Percentiles rank a stretch among this genome's conserved stretches.
phyloP scores from a whole-genome alignment of 139 green algal species.

The Spirogloea muscicola region DNA sequence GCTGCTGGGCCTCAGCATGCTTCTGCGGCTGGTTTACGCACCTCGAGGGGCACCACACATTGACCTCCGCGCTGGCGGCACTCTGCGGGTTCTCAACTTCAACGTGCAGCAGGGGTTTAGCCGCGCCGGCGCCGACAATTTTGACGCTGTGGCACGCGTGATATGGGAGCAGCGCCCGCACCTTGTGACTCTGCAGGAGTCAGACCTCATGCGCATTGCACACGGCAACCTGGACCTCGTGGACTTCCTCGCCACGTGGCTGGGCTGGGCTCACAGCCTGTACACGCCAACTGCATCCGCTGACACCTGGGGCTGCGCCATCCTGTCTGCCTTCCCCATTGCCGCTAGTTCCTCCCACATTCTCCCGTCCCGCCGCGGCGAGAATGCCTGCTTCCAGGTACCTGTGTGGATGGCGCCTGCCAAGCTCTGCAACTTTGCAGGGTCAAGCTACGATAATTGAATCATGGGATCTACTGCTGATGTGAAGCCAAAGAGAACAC shows the following conservation, averaged over 20 bases:
- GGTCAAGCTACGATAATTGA: too few species aligned
- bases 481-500: too few species aligned
- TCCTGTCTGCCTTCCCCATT: slow-evolving; percentile 39
- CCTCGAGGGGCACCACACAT: too few species aligned
- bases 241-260: slow-evolving; percentile 35
- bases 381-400: slow-evolving; percentile 37
- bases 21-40: too few species aligned
- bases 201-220: slow-evolving; percentile 23
- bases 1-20: too few species aligned
- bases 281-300: slow-evolving; percentile 5
- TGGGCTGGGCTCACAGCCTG: slow-evolving; percentile 29
- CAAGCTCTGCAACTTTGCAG: too few species aligned
- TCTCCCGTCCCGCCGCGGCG: slow-evolving; percentile 22
- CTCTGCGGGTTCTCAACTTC: slow-evolving; percentile 41
- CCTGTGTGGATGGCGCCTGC: too few species aligned
- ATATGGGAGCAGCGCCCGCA: slow-evolving; percentile 31
- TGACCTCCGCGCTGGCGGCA: too few species aligned
- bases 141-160: slow-evolving; percentile 19
- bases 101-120: slow-evolving; percentile 45
- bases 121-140: slow-evolving; percentile 22
- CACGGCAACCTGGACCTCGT: slow-evolving; percentile 39
- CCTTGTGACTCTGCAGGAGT: slow-evolving; percentile 34
- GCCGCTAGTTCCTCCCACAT: slow-evolving; percentile 6
- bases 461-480: too few species aligned
- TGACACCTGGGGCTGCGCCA: slow-evolving; percentile 40